Evolutionary conservation across 2,329 filamentous ascomycete genomes (phyloP).

Genomic region (Zymoseptoria brevis): DNA sequence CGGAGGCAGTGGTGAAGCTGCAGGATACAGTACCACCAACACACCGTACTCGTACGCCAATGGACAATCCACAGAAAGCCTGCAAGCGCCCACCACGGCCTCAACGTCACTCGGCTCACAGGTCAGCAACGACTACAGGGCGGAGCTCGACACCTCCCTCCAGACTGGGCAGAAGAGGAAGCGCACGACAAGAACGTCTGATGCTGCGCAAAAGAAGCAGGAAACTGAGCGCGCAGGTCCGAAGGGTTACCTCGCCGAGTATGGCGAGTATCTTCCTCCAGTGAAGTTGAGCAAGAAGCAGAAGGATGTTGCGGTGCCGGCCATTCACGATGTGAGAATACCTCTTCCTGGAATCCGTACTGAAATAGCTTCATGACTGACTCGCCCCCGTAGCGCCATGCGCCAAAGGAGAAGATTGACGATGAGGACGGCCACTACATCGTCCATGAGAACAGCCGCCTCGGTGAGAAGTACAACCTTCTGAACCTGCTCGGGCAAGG

Average conservation of each 20-base stretch:
- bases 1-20: conserved; percentile 18
- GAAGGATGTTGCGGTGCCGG: conserved; percentile 52
- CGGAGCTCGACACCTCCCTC: conserved; percentile 45
- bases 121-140: conserved; percentile 52
- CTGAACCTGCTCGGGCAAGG: conserved; percentile 86
- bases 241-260: conserved; percentile 28
- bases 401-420: conserved; percentile 62
- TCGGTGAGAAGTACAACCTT: conserved; percentile 88
- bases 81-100: conserved; percentile 66
- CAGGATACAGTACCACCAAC: conserved; percentile 40
- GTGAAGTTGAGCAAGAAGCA: conserved; percentile 86
- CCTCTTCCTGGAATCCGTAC: not conserved
- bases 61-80: conserved; percentile 46
- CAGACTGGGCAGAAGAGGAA: conserved; percentile 82
- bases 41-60: conserved; percentile 64
- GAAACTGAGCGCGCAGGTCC: conserved; percentile 23
- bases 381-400: conserved; percentile 19
- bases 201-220: conserved; percentile 25
- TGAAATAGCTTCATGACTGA: conserved; percentile 11
- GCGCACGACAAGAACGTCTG: conserved; percentile 49
- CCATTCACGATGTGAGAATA: conserved; percentile 47
- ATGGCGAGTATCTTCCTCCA: conserved; percentile 71
- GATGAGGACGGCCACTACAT: conserved; percentile 98
- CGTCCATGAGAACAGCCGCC: conserved; percentile 73
- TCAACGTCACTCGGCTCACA: conserved; percentile 69